phyloP scores from a whole-genome alignment of 2,329 filamentous ascomycete species.

The Ophiostoma ips region DNA sequence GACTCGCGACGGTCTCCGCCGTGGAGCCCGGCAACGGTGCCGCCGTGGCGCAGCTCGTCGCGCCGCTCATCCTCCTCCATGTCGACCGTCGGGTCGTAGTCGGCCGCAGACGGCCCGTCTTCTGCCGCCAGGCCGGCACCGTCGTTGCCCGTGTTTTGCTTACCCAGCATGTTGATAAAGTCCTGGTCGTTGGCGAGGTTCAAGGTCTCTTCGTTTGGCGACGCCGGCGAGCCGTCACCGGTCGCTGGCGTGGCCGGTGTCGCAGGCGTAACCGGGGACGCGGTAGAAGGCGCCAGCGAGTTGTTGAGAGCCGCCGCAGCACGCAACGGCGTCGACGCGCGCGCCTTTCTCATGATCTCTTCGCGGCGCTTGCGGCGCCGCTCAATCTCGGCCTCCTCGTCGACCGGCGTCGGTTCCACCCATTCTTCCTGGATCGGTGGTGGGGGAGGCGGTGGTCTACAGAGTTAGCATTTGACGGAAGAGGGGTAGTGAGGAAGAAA shows the following conservation, averaged over 20 bases:
- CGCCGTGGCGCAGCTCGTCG: slow-evolving; percentile 49
- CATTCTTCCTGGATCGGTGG: slow-evolving; percentile 24
- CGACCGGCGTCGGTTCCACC: slow-evolving; percentile 46
- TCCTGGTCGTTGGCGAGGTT: slow-evolving; percentile 53
- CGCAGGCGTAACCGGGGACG: slow-evolving; percentile 27
- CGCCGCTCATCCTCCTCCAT: slow-evolving; percentile 72
- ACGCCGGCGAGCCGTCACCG: slow-evolving; percentile 20
- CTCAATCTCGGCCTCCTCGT: slow-evolving; percentile 74
- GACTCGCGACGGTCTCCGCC: slow-evolving; percentile 23
- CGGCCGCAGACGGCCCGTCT: slow-evolving; percentile 77
- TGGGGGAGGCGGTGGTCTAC: not conserved
- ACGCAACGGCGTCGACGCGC: slow-evolving; percentile 54
- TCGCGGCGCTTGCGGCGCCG: slow-evolving; percentile 72
- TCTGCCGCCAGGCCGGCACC: slow-evolving; percentile 24
- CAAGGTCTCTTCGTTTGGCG: slow-evolving; percentile 36
- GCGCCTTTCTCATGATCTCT: slow-evolving; percentile 72
- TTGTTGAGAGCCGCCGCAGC: slow-evolving; percentile 20
- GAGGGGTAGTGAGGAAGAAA: too few species aligned
- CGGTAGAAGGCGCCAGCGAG: slow-evolving; percentile 5
- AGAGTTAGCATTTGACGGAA: too few species aligned
- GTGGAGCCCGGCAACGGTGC: slow-evolving; percentile 30
- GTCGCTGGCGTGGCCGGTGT: not conserved
- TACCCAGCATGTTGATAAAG: slow-evolving; percentile 46
- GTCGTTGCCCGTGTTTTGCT: slow-evolving; percentile 17
- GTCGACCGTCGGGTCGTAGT: slow-evolving; percentile 80